A percentile compares a stretch with the other conserved stretches of the same genome.
Conservation (phyloP, 305 asterid species). For the Fraxinus latifolia region DNA sequence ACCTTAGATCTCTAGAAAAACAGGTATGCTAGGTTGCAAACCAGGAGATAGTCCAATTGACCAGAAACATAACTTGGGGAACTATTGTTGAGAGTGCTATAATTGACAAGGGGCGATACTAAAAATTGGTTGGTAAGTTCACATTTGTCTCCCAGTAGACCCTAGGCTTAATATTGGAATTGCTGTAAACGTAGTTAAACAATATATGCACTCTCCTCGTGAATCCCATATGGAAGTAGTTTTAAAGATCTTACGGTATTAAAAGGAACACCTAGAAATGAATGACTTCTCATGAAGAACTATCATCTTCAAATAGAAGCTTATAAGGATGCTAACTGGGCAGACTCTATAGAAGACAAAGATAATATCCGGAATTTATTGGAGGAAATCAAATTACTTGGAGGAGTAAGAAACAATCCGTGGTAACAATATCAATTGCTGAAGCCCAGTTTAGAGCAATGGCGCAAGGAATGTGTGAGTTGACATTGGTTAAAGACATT, state of each 20-base stretch:
- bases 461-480: neutral
- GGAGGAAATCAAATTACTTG: neutral
- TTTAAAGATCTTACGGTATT: neutral
- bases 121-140: neutral
- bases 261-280: neutral
- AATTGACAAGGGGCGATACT: neutral
- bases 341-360: neutral
- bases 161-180: neutral
- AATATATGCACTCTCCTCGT: neutral
- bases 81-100: neutral
- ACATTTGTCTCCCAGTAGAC: neutral
- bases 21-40: neutral
- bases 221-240: neutral
- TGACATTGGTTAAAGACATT: neutral
- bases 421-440: neutral
- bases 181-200: neutral
- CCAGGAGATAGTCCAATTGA: neutral
- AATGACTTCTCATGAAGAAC: neutral
- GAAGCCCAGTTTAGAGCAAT: neutral
- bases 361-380: neutral
- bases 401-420: neutral
- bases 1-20: neutral
- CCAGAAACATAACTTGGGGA: neutral
- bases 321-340: neutral
- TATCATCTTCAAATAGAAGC: neutral